These are phyloP conservation scores for Saccharomycopsis sp. DNA, from an alignment of 805 yeast species.

Conservation along the genomic window DNA sequence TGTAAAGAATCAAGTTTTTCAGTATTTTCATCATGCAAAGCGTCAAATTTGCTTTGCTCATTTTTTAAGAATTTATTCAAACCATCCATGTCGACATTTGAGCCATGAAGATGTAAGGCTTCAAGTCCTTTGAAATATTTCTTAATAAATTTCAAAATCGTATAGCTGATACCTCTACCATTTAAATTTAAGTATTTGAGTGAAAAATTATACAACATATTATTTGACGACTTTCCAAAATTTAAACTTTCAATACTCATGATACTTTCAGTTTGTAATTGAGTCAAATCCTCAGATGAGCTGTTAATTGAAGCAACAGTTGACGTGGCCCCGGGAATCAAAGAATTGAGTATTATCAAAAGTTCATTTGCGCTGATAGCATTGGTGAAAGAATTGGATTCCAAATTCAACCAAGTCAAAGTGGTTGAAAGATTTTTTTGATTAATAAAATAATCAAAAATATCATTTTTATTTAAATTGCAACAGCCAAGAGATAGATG, in stretches of 20 bases:
- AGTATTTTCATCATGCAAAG: too few relatives aligned
- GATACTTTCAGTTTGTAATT: too few relatives aligned
- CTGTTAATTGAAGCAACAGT: not conserved
- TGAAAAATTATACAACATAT: too few relatives aligned
- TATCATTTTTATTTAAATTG: slow-evolving; percentile 6
- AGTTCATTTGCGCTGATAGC: slow-evolving; percentile 7
- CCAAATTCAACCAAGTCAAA: slow-evolving; percentile 13
- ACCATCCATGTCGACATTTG: not conserved
- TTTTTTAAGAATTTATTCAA: not conserved
- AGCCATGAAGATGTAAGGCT: slow-evolving; percentile 8
- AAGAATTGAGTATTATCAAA: slow-evolving; percentile 5
- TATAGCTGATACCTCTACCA: slow-evolving; percentile 4
- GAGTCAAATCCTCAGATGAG: not conserved
- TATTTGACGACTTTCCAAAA: too few relatives aligned
- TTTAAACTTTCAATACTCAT: too few relatives aligned
- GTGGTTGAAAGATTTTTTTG: slow-evolving; percentile 2
- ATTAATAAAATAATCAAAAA: slow-evolving; percentile 11
- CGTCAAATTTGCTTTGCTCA: too few relatives aligned
- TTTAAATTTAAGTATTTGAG: slow-evolving; percentile 13
- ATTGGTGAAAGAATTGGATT: slow-evolving; percentile 1
- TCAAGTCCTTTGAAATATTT: slow-evolving; percentile 3
- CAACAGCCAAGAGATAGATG: slow-evolving; percentile 12
- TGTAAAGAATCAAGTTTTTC: too few relatives aligned
- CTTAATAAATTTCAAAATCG: slow-evolving; percentile 7
- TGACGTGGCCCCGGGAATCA: slow-evolving; percentile 1